Percentiles rank a stretch among this genome's conserved stretches.
Conservation (phyloP, 306 rosid genomes). For the Quercus bicolor region DNA sequence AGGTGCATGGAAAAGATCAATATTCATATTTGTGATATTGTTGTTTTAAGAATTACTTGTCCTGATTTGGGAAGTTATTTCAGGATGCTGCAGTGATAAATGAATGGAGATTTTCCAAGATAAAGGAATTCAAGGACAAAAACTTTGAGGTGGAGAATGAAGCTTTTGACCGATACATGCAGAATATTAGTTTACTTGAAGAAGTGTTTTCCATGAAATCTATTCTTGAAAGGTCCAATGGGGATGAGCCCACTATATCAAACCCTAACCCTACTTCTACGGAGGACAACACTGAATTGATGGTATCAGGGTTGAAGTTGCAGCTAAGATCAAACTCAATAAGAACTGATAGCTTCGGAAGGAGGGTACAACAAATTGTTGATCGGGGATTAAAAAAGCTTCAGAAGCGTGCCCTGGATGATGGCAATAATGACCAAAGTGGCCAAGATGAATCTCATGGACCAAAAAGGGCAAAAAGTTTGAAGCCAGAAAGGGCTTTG, state of each 20-base stretch:
- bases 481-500: constrained; percentile 47
- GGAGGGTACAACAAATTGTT: constrained; percentile 58
- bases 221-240: constrained; percentile 28
- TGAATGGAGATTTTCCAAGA: constrained; percentile 93
- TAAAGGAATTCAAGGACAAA: constrained; percentile 72
- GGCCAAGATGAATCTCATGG: constrained; percentile 43
- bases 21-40: constrained; percentile 8
- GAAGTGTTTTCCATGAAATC: constrained; percentile 69
- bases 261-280: constrained; percentile 30
- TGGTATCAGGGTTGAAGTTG: constrained; percentile 55
- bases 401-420: constrained; percentile 35
- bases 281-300: constrained; percentile 39
- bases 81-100: constrained; percentile 88
- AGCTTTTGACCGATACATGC: constrained; percentile 88
- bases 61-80: constrained; percentile 36
- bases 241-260: constrained; percentile 35
- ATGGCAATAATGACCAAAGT: constrained; percentile 29
- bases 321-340: constrained; percentile 55
- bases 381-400: constrained; percentile 69
- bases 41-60: constrained; percentile 10
- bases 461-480: constrained; percentile 36
- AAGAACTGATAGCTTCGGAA: constrained; percentile 54
- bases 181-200: constrained; percentile 69
- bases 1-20: constrained; percentile 44
- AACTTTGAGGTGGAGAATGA: constrained; percentile 75